A percentile compares a stretch with the other conserved stretches of the same genome.
phyloP scores from a whole-genome alignment of 2,329 filamentous ascomycete genomes.

The Ramularia collo-cygni region DNA sequence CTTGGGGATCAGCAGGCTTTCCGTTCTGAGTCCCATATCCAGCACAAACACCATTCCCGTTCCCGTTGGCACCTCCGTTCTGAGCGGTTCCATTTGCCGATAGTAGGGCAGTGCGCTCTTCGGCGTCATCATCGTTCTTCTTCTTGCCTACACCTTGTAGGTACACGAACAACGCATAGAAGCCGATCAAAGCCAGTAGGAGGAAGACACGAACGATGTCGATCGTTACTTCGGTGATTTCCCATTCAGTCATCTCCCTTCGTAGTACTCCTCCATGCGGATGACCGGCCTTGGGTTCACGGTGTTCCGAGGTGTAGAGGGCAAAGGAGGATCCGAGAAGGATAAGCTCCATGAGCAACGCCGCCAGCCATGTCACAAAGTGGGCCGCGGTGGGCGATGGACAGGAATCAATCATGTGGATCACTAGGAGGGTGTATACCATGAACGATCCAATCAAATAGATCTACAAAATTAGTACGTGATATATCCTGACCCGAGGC shows the following conservation, averaged over 20 bases:
- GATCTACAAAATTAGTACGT: slow-evolving; percentile 50
- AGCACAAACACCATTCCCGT: slow-evolving; percentile 32
- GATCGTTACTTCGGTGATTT: slow-evolving; percentile 58
- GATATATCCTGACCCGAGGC: not conserved
- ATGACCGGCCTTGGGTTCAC: slow-evolving; percentile 51
- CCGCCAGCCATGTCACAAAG: slow-evolving; percentile 69
- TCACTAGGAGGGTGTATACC: slow-evolving; percentile 76
- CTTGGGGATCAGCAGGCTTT: slow-evolving; percentile 36
- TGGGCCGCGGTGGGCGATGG: slow-evolving; percentile 76
- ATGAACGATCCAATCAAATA: slow-evolving; percentile 81
- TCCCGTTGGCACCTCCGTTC: slow-evolving; percentile 35
- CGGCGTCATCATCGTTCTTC: slow-evolving; percentile 35
- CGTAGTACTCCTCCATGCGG: slow-evolving; percentile 29
- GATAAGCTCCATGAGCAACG: slow-evolving; percentile 63
- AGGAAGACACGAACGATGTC: slow-evolving; percentile 63
- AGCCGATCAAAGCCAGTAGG: slow-evolving; percentile 50
- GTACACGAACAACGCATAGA: slow-evolving; percentile 53
- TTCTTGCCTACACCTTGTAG: slow-evolving; percentile 32
- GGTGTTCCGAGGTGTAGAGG: slow-evolving; percentile 62
- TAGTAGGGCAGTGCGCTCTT: slow-evolving; percentile 60
- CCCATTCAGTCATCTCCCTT: slow-evolving; percentile 49
- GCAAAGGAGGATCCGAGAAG: slow-evolving; percentile 64
- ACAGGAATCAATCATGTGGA: slow-evolving; percentile 77
- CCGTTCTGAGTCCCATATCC: slow-evolving; percentile 32
- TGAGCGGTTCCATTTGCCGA: slow-evolving; percentile 18